Conservation (phyloP, 192 early-diverging fungal species). For the Phlyctochytrium planicorne region DNA sequence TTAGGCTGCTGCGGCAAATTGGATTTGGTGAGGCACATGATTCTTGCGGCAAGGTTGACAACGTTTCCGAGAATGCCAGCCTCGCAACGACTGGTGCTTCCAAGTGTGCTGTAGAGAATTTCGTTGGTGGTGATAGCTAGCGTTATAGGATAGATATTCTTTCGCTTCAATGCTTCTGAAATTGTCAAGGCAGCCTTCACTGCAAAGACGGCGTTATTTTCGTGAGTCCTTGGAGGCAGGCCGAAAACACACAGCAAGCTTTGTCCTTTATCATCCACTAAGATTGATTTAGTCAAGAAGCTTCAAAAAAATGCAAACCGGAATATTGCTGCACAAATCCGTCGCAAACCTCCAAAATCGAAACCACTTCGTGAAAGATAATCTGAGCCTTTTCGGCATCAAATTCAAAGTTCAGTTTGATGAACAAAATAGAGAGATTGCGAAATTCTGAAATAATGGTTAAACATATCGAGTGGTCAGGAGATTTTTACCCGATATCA, state of each 20-base stretch:
- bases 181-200: constrained; percentile 23
- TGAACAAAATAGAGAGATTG: constrained; percentile 27
- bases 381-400: constrained; percentile 23
- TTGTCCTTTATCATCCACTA: constrained; percentile 31
- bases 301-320: constrained; percentile 9
- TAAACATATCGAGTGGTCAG: too few species aligned
- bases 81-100: constrained; percentile 23
- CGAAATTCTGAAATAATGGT: constrained; percentile 19
- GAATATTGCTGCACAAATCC: constrained; percentile 31
- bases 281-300: neutral
- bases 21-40: constrained; percentile 30
- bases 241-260: constrained; percentile 28
- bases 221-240: constrained; percentile 30
- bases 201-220: constrained; percentile 31
- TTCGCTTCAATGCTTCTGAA: constrained; percentile 9
- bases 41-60: constrained; percentile 25
- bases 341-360: constrained; percentile 12
- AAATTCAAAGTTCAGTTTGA: constrained; percentile 26
- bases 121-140: constrained; percentile 26
- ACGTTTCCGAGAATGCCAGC: constrained; percentile 27
- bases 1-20: too few species aligned
- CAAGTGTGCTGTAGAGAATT: constrained; percentile 24
- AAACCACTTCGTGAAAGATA: constrained; percentile 18
- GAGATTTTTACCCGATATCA: too few species aligned
- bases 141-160: constrained; percentile 20